Evolutionary conservation across 2,329 filamentous ascomycete genomes (phyloP), one percentile per base, ranked within the genome.

Genomic region (Lecanosticta acicola): DNA sequence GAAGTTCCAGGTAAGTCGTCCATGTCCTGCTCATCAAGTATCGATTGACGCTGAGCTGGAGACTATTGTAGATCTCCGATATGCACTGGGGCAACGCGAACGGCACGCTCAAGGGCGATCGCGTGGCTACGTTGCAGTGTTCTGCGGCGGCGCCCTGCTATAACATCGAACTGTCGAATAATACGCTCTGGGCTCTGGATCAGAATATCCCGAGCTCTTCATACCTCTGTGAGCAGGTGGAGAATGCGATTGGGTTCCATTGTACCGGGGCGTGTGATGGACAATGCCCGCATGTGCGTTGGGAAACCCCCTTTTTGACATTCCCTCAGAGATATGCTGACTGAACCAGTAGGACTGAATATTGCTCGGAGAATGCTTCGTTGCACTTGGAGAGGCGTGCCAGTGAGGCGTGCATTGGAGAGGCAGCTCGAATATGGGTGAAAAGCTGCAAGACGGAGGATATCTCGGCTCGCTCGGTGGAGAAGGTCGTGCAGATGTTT

Each of bases 1-100:
- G 1, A 53, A 66, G 26, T 74, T 74, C 50, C 61, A 54, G 47
- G 51, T 49, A 40, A 19, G 50, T 8, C 32, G 3, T 18, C 5
- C 24, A 29, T 29, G 5, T 29, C 11, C 7, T 29, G 11, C 5
- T 5, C 17, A 21, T 18, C 26, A n/a, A n/a, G n/a, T 32, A 16
- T 32, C 14, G 35, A 18, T 18, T 3, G 11, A 9, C 10, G 14
- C 20, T 10, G 10, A 32, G 11, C 5, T 45, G 48, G 29, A 51
- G 21, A 17, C 18, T 10, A 2, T 7, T 11, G 4, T 26, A 73
- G 46, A 57, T 73, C n/a, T 51, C 51, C 2, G 60, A 68, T 34
- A 51, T 71, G 3, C 48, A 43, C 7, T 58, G 65, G 38, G 51
- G 55, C 10, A 59, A 62, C n/a, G 43, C 62, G 39, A 53, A 46